Percentiles rank a stretch among this genome's conserved stretches.
These are phyloP conservation scores for Brassica balearica DNA, from an alignment of 441 rosid genomes.

Conservation along the genomic window DNA sequence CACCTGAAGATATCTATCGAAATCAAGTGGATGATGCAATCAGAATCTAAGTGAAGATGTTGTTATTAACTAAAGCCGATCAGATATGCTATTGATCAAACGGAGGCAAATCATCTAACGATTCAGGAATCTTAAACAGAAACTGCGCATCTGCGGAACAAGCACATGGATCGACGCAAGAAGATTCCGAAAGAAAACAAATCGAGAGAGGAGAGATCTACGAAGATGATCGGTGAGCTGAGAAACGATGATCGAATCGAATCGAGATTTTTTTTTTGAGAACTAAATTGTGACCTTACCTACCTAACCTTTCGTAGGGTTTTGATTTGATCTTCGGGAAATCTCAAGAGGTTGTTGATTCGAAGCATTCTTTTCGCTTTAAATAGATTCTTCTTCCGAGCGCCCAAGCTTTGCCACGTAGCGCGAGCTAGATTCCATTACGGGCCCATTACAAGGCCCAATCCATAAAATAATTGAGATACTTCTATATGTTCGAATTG, in stretches of 20 bases:
- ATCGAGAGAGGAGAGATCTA: neutral
- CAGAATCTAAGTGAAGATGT: neutral
- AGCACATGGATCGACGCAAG: slow-evolving; percentile 16
- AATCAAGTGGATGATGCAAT: neutral
- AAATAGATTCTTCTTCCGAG: slow-evolving; percentile 42
- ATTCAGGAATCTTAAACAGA: neutral
- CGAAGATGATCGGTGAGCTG: slow-evolving; percentile 21
- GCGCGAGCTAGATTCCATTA: slow-evolving; percentile 2
- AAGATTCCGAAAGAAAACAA: neutral
- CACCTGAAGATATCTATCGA: neutral
- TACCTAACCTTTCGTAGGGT: slow-evolving; percentile 36
- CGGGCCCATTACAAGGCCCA: slow-evolving; percentile 5
- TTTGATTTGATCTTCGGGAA: slow-evolving; percentile 39
- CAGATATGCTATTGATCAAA: slow-evolving; percentile 4
- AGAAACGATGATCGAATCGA: neutral
- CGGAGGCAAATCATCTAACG: slow-evolving; percentile 27
- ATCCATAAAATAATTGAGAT: neutral
- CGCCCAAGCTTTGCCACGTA: slow-evolving; percentile 44
- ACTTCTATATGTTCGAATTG: neutral
- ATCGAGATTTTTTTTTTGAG: neutral
- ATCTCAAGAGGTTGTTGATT: slow-evolving; percentile 32
- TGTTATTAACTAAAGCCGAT: slow-evolving; percentile 4
- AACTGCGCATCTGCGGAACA: neutral
- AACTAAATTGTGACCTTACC: slow-evolving; percentile 28
- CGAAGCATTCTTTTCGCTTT: slow-evolving; percentile 35